A percentile compares a stretch with the other conserved stretches of the same genome.
Evolutionary conservation across 148 eudicot species (phyloP).

Genomic region (Rhododendron kiyosumense): DNA sequence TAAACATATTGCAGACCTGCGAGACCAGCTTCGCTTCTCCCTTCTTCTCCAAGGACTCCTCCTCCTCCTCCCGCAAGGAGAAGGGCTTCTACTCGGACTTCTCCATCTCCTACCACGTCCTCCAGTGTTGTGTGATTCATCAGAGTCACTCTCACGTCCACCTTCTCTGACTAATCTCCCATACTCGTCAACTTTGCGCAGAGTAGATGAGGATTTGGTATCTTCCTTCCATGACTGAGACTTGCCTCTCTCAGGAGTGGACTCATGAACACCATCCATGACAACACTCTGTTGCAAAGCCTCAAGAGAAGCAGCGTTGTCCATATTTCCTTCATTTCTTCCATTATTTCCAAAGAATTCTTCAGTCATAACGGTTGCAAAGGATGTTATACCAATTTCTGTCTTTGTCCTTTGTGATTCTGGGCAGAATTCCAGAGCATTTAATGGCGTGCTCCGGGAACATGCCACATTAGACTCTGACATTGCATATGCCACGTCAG

Average conservation of each 20-base stretch:
- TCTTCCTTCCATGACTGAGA: conserved; percentile 26
- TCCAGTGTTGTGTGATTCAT: conserved; percentile 36
- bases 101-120: conserved; percentile 60
- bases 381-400: conserved; percentile 9
- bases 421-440: conserved; percentile 14
- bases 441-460: conserved; percentile 14
- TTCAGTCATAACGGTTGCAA: conserved; percentile 9
- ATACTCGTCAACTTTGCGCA: conserved; percentile 69
- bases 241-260: conserved; percentile 23
- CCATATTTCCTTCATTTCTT: conserved; percentile 24
- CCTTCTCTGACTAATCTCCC: conserved; percentile 75
- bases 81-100: conserved; percentile 62
- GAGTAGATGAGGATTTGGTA: conserved; percentile 20
- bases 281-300: conserved; percentile 22
- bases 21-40: conserved; percentile 72
- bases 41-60: conserved; percentile 59
- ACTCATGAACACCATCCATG: conserved; percentile 19
- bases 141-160: conserved; percentile 71
- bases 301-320: conserved; percentile 11
- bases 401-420: conserved; percentile 11
- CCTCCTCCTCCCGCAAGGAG: conserved; percentile 56
- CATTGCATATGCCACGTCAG: conserved; percentile 13
- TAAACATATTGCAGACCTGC: conserved; percentile 43
- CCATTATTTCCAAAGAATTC: conserved; percentile 19
- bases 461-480: conserved; percentile 15